Percentiles rank a stretch among this genome's conserved stretches.
Conservation (phyloP, 805 yeast species). For the Candida endomychidarum region DNA sequence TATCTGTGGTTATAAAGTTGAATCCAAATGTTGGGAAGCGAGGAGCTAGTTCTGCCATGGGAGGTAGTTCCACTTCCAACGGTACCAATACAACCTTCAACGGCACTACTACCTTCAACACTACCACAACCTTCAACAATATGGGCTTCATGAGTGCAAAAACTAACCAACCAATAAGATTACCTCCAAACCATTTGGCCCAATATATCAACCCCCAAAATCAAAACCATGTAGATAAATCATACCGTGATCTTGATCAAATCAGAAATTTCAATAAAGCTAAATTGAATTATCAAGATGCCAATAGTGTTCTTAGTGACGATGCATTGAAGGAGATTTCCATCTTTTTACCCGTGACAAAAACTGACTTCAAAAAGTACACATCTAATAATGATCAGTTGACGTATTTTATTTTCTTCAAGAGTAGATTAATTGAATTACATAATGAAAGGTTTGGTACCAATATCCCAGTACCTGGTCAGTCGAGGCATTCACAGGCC, state of each 20-base stretch:
- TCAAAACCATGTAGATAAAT: slow-evolving; percentile 26
- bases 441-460: slow-evolving; percentile 25
- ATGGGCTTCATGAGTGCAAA: slow-evolving; percentile 17
- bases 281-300: slow-evolving; percentile 31
- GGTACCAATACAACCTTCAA: neutral
- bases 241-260: slow-evolving; percentile 38
- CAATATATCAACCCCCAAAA: slow-evolving; percentile 18
- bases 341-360: slow-evolving; percentile 49
- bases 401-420: slow-evolving; percentile 40
- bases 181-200: slow-evolving; percentile 20
- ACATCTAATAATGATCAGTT: slow-evolving; percentile 33
- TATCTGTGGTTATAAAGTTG: slow-evolving; percentile 54
- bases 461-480: neutral
- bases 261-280: slow-evolving; percentile 45
- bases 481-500: neutral
- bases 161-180: slow-evolving; percentile 18
- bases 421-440: slow-evolving; percentile 31
- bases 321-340: slow-evolving; percentile 55
- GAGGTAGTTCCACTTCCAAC: no score
- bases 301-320: slow-evolving; percentile 27
- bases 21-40: no score
- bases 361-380: slow-evolving; percentile 44
- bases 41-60: no score
- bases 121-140: neutral
- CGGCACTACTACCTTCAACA: neutral